Evolutionary conservation across 2,329 filamentous ascomycete genomes (phyloP), one percentile per base, ranked within the genome.

Genomic region (Orbilia quercus): DNA sequence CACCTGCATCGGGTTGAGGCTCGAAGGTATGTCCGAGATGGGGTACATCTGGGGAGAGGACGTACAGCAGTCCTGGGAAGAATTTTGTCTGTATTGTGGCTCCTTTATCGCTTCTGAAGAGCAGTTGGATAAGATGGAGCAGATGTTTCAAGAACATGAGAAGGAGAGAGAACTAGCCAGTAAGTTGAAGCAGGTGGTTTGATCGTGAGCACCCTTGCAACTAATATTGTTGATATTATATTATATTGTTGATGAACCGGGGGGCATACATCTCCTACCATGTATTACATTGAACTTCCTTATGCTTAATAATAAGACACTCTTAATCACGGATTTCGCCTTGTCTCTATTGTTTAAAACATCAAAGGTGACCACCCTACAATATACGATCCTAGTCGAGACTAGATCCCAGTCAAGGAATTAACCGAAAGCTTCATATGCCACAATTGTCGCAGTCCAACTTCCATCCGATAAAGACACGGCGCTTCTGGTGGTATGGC

Each of bases 401-500:
- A 31, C 18, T 4, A 40, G 31, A 22, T 18, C 23, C 16, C 14
- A 12, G 7, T 45, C 42, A 22, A 4, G 7, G 28, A 28, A 9
- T 36, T 44, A 16, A 5, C 44, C 55, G 48, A 12, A 16, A 44
- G 45, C 57, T 40, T 47, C n/a, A 64, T 54, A 53, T 54, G 55
- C 28, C 48, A 20, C 14, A 45, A 64, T 42, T 47, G 14, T 23
- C 28, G 1, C 2, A 1, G 36, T 22, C n/a, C 16, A 44, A 16
- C 38, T 44, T 31, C 47, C 63, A 67, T 67, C 62, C 42, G 58
- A 58, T 66, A 23, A 23, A 57, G 48, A 16, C 50, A 48, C 51
- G 12, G 4, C 51, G 51, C 42, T 57, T 50, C 53, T 48, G 67
- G 67, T 72, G 53, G 48, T 72, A 72, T 72, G 67, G 67, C 67